Evolutionary conservation across 495 filamentous ascomycete genomes (phyloP), one percentile per base, ranked within the genome.

Genomic region (Schizothecium vesticola): DNA sequence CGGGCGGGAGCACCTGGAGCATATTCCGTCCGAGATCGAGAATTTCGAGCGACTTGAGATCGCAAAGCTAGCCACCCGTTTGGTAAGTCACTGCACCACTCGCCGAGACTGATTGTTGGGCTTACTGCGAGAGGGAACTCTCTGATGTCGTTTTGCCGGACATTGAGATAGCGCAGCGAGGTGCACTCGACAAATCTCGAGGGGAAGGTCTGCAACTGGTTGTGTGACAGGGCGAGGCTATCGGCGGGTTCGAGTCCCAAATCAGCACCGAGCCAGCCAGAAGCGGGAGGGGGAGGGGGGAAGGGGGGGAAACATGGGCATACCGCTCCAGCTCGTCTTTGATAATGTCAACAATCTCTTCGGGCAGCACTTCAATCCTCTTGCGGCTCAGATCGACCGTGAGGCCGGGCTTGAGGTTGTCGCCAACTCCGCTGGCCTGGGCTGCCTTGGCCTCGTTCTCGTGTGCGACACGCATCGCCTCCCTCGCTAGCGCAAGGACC

Each of bases 251-350:
- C 26, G 67, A 67, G 68, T 63, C 69, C 61, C 57, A 57, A 28
- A 51, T 29, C 21, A 59, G 51, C 36, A 58, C 51, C 12, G 13
- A 59, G 55, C 31, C 36, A 16, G 5, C 57, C 43, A 51, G 43
- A 51, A n/a, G 19, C 43, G 43, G 43, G 43, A 51, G 43, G 33
- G 33, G 33, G 3, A 13, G 33, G 13, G 33, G 36, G 16, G 43
- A n/a, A 19, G 43, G 36, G 43, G 51, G 29, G n/a, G n/a, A n/a
- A n/a, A 25, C 55, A 62, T 25, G 19, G 21, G 69, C 76, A 56
- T 67, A 97, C 94, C 94, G 84, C 82, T 96, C 94, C 61, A 97
- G 86, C 76, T 97, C 92, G 77, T 94, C 87, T 80, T 93, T 96
- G 64, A 99, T 93, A 71, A 96, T 87, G 76, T 95, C 92, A 33